These are phyloP conservation scores for Hymenoscyphus linearis DNA, from an alignment of 2,329 filamentous ascomycete genomes.

Conservation along the genomic window DNA sequence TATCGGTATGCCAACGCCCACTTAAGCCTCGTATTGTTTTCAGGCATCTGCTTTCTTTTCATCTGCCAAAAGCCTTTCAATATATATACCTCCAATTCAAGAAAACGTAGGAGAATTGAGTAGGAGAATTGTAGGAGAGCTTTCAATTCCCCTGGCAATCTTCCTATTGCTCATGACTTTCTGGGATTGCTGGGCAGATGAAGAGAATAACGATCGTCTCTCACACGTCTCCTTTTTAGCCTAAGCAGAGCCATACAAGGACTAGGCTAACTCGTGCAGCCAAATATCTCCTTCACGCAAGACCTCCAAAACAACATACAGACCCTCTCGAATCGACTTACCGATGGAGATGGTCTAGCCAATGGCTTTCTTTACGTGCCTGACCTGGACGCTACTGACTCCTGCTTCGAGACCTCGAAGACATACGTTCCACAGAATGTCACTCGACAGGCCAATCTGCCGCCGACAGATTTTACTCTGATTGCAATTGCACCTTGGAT, in stretches of 20 bases:
- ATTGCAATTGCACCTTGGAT: conserved; percentile 88
- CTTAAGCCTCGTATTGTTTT: no score
- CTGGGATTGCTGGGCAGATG: neutral
- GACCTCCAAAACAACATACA: conserved; percentile 56
- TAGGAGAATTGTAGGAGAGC: neutral
- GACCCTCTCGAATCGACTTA: conserved; percentile 67
- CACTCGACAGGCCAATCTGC: conserved; percentile 66
- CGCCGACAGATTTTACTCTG: conserved; percentile 62
- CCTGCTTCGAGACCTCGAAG: conserved; percentile 58
- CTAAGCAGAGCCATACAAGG: neutral
- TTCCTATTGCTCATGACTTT: neutral
- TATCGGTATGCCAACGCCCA: conserved; percentile 21
- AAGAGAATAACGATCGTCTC: no score
- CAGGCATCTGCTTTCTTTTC: neutral
- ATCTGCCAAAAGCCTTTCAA: neutral
- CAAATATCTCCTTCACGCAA: conserved; percentile 29
- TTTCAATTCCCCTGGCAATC: neutral
- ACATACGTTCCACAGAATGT: conserved; percentile 69
- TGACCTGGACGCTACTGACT: conserved; percentile 50
- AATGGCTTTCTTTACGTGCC: conserved; percentile 84
- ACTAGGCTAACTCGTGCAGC: conserved; percentile 15
- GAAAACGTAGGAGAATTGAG: neutral
- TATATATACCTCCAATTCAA: neutral
- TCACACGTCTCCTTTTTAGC: no score
- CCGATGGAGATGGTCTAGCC: conserved; percentile 54